phyloP scores from a whole-genome alignment of 208 protist species.

The Wallacemonas sp. region DNA sequence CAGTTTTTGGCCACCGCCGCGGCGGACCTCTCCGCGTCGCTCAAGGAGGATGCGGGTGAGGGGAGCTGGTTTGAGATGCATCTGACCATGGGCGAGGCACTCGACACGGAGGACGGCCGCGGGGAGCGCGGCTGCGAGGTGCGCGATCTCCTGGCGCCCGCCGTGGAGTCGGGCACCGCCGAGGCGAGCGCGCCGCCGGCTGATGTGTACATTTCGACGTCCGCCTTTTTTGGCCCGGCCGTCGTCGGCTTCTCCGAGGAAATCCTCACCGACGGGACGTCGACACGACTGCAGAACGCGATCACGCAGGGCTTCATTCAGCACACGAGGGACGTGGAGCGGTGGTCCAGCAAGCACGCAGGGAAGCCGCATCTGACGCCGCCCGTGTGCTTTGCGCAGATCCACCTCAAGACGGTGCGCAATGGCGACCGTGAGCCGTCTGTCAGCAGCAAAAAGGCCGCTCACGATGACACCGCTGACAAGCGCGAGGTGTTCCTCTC shows the following conservation, averaged over 20 bases:
- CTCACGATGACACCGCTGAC: neutral
- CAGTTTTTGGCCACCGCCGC: conserved; percentile 18
- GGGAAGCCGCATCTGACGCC: neutral
- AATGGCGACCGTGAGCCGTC: conserved; percentile 18
- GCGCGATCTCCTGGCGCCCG: neutral
- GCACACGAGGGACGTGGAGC: conserved; percentile 16
- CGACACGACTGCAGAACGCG: neutral
- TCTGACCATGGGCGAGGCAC: conserved; percentile 13
- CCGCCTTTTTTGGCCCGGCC: conserved; percentile 24
- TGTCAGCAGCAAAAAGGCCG: neutral
- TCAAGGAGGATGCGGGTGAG: conserved; percentile 15
- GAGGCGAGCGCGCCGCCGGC: neutral
- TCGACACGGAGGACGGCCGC: conserved; percentile 2
- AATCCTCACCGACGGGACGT: neutral
- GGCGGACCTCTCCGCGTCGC: conserved; percentile 9
- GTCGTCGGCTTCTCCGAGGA: conserved; percentile 11
- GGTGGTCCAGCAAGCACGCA: neutral
- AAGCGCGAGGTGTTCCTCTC: conserved; percentile 27
- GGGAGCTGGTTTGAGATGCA: conserved; percentile 4
- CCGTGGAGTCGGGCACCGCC: neutral
- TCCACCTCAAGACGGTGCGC: conserved; percentile 21
- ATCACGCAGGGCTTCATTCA: conserved; percentile 23
- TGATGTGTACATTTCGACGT: conserved; percentile 21
- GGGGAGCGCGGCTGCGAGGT: conserved; percentile 7
- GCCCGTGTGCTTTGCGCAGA: conserved; percentile 23